Evolutionary conservation across 768 basidiomycete species (phyloP).

Genomic region (Pleurotus salmoneostramineus): DNA sequence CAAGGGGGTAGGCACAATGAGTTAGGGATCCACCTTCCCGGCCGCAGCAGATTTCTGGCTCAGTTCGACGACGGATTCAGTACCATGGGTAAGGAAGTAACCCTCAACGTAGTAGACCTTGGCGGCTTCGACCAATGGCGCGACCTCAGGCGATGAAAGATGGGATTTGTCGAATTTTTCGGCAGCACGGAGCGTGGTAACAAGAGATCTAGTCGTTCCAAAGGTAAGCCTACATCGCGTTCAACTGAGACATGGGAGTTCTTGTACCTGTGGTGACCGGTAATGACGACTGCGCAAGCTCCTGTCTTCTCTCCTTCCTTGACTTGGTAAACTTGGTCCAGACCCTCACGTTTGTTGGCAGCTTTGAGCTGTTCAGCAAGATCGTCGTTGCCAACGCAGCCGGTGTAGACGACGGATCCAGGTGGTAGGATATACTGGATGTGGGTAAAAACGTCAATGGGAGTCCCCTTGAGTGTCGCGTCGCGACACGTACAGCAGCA

Average conservation of each 20-base stretch:
- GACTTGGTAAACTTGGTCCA: slow-evolving; percentile 86
- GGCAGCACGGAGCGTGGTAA: slow-evolving; percentile 86
- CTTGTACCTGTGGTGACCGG: slow-evolving; percentile 84
- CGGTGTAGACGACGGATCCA: slow-evolving; percentile 87
- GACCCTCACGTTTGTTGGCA: slow-evolving; percentile 91
- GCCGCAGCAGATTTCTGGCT: slow-evolving; percentile 72
- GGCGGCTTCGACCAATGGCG: slow-evolving; percentile 73
- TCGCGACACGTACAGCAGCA: slow-evolving; percentile 70
- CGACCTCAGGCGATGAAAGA: slow-evolving; percentile 70
- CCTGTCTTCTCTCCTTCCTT: slow-evolving; percentile 87
- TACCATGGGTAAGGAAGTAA: slow-evolving; percentile 95
- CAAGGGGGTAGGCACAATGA: slow-evolving; percentile 2
- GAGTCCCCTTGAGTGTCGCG: not conserved
- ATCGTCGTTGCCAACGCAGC: slow-evolving; percentile 92
- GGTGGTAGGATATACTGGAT: slow-evolving; percentile 88
- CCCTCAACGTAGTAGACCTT: slow-evolving; percentile 93
- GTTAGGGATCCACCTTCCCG: slow-evolving; percentile 54
- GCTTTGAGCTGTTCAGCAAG: slow-evolving; percentile 83
- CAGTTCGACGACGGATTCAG: slow-evolving; percentile 64
- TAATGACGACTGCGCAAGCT: slow-evolving; percentile 94
- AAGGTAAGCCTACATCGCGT: not conserved
- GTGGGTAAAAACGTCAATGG: not conserved
- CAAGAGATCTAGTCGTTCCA: slow-evolving; percentile 63
- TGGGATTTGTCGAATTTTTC: slow-evolving; percentile 86
- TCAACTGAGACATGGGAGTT: not conserved